These are phyloP conservation scores for Azolla pinnata DNA, from an alignment of 75 land plant genomes.

Conservation along the genomic window DNA sequence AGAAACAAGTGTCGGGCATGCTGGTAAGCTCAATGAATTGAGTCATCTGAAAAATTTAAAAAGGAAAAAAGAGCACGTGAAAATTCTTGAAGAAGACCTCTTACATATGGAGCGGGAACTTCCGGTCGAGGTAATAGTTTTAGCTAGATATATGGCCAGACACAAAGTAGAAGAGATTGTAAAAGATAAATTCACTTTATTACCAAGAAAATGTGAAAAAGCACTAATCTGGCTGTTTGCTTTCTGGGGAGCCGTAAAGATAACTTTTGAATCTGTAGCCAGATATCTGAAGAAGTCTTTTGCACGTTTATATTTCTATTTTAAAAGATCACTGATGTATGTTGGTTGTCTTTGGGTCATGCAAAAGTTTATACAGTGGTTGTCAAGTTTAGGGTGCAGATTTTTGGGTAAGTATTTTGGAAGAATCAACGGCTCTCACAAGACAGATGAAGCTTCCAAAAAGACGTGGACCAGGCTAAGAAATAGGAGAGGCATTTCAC, in stretches of 20 bases:
- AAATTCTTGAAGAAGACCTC: background rate
- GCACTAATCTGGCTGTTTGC: background rate
- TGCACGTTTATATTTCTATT: background rate
- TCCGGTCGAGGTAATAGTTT: slow-evolving; percentile 5
- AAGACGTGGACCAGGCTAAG: no score
- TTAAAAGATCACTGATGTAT: no score
- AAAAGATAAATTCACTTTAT: no score
- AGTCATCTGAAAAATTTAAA: background rate
- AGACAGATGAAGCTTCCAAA: no score
- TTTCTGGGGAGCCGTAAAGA: background rate
- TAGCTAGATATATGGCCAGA: background rate
- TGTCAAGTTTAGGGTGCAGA: no score
- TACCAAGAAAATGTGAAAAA: no score
- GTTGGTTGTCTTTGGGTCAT: no score
- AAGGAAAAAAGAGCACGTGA: background rate
- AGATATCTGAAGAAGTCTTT: background rate
- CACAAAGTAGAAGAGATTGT: no score
- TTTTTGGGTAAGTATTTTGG: no score
- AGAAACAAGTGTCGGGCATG: background rate
- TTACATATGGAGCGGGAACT: background rate
- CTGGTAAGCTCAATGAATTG: background rate
- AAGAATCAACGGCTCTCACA: no score
- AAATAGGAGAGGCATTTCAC: background rate
- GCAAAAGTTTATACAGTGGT: no score
- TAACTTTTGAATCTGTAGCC: no score